Evolutionary conservation across 208 protist genomes (phyloP), one percentile per base, ranked within the genome.

Genomic region (Wallacemonas sp.): DNA sequence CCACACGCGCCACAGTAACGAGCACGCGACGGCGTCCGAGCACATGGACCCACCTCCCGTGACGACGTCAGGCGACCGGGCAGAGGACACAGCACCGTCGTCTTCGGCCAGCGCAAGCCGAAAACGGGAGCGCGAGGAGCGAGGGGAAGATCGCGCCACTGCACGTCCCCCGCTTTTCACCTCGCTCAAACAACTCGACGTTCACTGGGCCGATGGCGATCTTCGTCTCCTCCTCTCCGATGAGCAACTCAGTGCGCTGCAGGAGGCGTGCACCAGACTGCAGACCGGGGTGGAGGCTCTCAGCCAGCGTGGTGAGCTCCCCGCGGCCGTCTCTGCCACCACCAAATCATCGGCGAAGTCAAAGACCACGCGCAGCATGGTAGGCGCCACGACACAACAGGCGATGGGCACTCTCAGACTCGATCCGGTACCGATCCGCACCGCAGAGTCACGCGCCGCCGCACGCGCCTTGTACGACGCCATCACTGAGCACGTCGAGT

Each of bases 141-240:
- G 24, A 19, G 15, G 19, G 41, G 19, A n/a, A 6, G 41, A 38
- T 32, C 12, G 5, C 15, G n/a, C 4, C 46, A 9, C 3, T 32
- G 15, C 29, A 26, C 12, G 30, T 26, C 50, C 50, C 30, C 50
- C 9, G 3, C 13, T 6, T n/a, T 57, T 57, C n/a, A 57, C 50
- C 6, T 30, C 50, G 26, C 30, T 57, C 30, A 4, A 57, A n/a
- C 50, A 57, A 21, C 50, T 57, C 8, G 50, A 57, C 24, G 50
- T 57, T 10, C n/a, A 57, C 30, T 57, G 50, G 50, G 50, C 33
- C 13, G 50, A 15, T 15, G 50, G 50, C 38, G 50, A 57, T n/a
- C 30, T 57, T 17, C 50, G 50, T 21, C 29, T 41, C n/a, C 50
- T 57, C 9, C 29, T 57, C 17, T 32, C 50, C 8, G 50, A 57